Percentiles rank a stretch among this genome's conserved stretches.
Conservation (phyloP, 2,329 filamentous ascomycete species). For the Phymatotrichopsis omnivora region DNA sequence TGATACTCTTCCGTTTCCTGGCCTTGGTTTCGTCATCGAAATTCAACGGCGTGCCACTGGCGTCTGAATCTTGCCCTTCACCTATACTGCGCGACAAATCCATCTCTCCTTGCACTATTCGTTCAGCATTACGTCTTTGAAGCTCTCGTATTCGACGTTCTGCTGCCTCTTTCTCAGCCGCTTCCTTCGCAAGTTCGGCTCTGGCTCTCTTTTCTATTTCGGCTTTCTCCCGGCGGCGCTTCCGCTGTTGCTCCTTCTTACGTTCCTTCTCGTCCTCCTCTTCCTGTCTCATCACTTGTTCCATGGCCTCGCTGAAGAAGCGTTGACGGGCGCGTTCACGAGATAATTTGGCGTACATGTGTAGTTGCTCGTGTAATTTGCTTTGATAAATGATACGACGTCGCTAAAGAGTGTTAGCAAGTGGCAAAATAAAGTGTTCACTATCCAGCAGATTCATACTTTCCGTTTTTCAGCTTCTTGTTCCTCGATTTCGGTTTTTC, state of each 20-base stretch:
- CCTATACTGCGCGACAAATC: slow-evolving; percentile 46
- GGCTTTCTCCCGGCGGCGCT: slow-evolving; percentile 66
- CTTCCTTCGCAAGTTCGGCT: slow-evolving; percentile 52
- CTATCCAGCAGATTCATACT: slow-evolving; percentile 61
- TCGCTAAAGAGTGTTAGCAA: slow-evolving; percentile 51
- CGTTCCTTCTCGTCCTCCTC: slow-evolving; percentile 70
- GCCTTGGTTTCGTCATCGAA: slow-evolving; percentile 39
- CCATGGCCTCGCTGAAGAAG: slow-evolving; percentile 69
- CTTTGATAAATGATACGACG: slow-evolving; percentile 47
- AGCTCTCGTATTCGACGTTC: slow-evolving; percentile 77
- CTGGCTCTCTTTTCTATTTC: slow-evolving; percentile 88
- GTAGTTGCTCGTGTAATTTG: slow-evolving; percentile 49
- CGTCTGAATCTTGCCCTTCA: slow-evolving; percentile 29
- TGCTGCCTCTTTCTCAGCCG: slow-evolving; percentile 68
- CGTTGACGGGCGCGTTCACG: slow-evolving; percentile 65
- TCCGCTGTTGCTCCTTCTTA: slow-evolving; percentile 99
- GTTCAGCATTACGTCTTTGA: slow-evolving; percentile 63
- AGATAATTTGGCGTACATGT: slow-evolving; percentile 57
- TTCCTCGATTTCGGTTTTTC: slow-evolving; percentile 31
- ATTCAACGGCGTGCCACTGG: slow-evolving; percentile 39
- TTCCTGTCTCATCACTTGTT: slow-evolving; percentile 63
- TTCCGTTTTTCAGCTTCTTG: slow-evolving; percentile 37
- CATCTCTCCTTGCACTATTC: slow-evolving; percentile 80
- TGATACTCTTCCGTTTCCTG: slow-evolving; percentile 37
- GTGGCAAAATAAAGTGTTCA: slow-evolving; percentile 55